These are phyloP conservation scores for Dissophora globulifera DNA, from an alignment of 192 early-diverging fungal genomes.

Conservation along the genomic window DNA sequence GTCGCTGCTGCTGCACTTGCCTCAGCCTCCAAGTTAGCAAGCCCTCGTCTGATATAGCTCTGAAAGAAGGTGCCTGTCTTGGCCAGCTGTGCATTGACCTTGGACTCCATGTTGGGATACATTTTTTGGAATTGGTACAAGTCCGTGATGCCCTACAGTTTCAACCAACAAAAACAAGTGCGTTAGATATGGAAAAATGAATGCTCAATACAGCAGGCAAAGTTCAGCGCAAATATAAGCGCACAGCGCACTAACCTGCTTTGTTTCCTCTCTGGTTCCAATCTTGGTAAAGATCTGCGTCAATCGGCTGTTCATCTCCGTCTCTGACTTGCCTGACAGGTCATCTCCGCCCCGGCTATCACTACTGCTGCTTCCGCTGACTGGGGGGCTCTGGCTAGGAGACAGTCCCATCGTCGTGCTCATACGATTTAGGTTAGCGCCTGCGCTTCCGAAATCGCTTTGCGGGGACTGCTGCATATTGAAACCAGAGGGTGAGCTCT, in stretches of 20 bases:
- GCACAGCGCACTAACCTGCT: conserved; percentile 63
- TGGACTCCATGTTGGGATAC: conserved; percentile 70
- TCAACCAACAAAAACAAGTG: conserved; percentile 1
- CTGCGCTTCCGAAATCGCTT: conserved; percentile 14
- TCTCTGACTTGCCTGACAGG: conserved; percentile 49
- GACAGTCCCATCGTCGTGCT: conserved; percentile 24
- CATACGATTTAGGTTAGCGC: conserved; percentile 16
- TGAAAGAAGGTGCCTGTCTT: conserved; percentile 77
- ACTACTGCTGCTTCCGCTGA: conserved; percentile 9
- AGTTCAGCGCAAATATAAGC: too few species aligned
- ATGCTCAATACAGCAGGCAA: not conserved
- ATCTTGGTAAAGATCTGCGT: conserved; percentile 80
- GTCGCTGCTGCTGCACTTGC: conserved; percentile 34
- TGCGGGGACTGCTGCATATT: conserved; percentile 11
- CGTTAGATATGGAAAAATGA: too few species aligned
- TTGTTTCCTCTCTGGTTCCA: conserved; percentile 71
- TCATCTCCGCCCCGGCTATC: conserved; percentile 17
- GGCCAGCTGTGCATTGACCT: conserved; percentile 69
- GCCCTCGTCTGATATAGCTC: conserved; percentile 78
- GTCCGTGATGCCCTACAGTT: conserved; percentile 71
- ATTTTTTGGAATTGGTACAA: conserved; percentile 81
- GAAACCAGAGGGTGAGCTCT: conserved; percentile 2
- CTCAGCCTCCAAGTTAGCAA: conserved; percentile 67
- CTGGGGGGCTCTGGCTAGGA: conserved; percentile 8
- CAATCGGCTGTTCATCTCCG: conserved; percentile 73